Base-by-base conservation (phyloP, 345 rosid genomes). In the Clausena lansium region DNA sequence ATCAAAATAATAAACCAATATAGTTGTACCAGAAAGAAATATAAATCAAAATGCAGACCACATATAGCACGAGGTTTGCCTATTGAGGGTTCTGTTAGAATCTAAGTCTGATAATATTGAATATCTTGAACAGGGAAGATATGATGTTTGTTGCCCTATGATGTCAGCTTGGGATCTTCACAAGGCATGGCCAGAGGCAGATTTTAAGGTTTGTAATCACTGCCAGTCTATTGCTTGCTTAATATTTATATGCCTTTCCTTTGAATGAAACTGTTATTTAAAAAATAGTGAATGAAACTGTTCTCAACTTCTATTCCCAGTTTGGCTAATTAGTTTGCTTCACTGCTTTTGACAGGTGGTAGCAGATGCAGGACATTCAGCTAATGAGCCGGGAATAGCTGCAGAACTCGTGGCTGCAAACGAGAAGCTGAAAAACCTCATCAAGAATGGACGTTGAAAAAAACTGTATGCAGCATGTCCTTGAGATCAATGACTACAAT, bases 111-210 rank as follows among this genome's bases (percentile, higher is more conserved):
- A 50, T 59, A 65, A 27, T 47, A 47, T 61, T 71, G 59, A 58
- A 60, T 59, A 55, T 57, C 69, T 77, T 84, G 86, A 74, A 86
- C 91, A 94, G 99, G 99, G 99, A 81, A 91, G 98, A 86, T 94
- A 94, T 83, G 99, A 96, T 67, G 83, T 91, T 25, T 89, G 95
- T 75, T 92, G 98, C 82, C 99, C 99, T 24, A 92, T 96, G 97
- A 92, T 96, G 97, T 96, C 99, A 65, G 99, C 99, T 78, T 94
- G 99, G 99, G 99, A 96, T 90, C 93, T 94, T 76, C 99, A 91
- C 77, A 96, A 84, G 87, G 91, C 93, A 78, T 96, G 96, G 97
- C 97, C 97, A 30, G 98, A 94, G 87, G 97, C 97, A 72, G 95
- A 91, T 28, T 86, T 96, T 47, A 91, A 87, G 95, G 99, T 92